Base-by-base conservation (phyloP, 306 rosid species). In the Quercus rubra region DNA sequence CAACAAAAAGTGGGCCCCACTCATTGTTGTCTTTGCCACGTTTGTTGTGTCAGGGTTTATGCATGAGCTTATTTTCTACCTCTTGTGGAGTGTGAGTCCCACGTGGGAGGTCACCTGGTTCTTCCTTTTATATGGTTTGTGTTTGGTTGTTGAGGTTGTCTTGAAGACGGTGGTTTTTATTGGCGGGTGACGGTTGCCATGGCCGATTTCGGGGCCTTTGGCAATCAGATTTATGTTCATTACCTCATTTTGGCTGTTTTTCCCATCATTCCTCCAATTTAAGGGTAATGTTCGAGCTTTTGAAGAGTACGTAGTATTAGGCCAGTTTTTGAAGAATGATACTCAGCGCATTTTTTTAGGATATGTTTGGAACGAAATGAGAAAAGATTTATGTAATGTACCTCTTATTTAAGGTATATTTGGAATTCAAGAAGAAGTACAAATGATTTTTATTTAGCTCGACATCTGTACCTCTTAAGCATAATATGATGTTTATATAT, bases 11-110 rank as follows among this genome's bases (percentile, higher is more conserved):
- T 75, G 87, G 96, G 89, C 96, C 9, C 69, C 78, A 5, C 17
- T 87, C 1, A 71, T 86, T 0, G 92, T 88, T 0, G 62, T 84
- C 2, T 21, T 79, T 0, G 90, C 79, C 1, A 87, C 89, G 1
- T 93, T 93, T 9, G 4, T 77, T 0, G 94, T 89, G 35, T 93
- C 92, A 0, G 96, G 88, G 12, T 9, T 82, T 18, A 89, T 93
- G 96, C 97, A 93, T 27, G 96, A 93, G 87, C 74, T 91, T 68
- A 82, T 90, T 0, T 68, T 85, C 59, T 93, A 74, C 80, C 82
- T 80, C 56, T 4, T 89, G 52, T 92, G 97, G 13, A 71, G 90
- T 6, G 35, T 56, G 78, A 33, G 35, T 55, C 98, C 98, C 4
- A 81, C 88, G 8, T 88, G 91, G 73, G 82, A 78, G 81, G 85